phyloP scores from a whole-genome alignment of 83 land plant genomes.

The Thuja plicata region DNA sequence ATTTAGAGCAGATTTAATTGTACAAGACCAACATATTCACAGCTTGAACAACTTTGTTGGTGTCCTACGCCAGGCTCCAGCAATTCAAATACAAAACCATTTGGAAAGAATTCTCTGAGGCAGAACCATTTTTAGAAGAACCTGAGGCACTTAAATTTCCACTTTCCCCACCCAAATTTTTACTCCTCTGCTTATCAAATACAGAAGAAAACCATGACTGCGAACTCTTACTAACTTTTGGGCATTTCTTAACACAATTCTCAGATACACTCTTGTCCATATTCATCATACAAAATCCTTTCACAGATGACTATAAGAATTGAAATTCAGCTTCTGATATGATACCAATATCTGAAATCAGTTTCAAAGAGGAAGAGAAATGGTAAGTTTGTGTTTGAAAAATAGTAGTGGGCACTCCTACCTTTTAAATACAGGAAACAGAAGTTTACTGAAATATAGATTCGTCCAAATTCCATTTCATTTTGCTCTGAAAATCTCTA shows the following conservation, averaged over 20 bases:
- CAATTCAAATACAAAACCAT: not conserved
- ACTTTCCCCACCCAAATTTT: not conserved
- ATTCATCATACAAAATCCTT: not conserved
- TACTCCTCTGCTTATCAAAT: not conserved
- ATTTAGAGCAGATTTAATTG: not conserved
- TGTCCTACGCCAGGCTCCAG: not conserved
- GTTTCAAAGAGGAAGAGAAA: not conserved
- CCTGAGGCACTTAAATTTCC: not conserved
- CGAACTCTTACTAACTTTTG: not conserved
- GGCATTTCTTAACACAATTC: not conserved
- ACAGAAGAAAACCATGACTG: not conserved
- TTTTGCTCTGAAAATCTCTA: too few species aligned
- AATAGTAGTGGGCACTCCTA: not conserved
- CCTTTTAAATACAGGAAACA: not conserved
- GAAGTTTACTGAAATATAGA: too few species aligned
- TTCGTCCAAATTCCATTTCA: too few species aligned
- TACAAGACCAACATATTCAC: not conserved
- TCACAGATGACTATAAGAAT: not conserved
- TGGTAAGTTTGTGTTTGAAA: not conserved
- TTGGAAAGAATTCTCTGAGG: not conserved
- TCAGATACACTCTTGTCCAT: not conserved
- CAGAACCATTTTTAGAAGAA: not conserved
- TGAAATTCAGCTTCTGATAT: not conserved
- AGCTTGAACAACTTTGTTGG: not conserved
- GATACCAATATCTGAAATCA: not conserved